Evolutionary conservation across 495 filamentous ascomycete species (phyloP).

Genomic region (Aspergillus cavernicola): DNA sequence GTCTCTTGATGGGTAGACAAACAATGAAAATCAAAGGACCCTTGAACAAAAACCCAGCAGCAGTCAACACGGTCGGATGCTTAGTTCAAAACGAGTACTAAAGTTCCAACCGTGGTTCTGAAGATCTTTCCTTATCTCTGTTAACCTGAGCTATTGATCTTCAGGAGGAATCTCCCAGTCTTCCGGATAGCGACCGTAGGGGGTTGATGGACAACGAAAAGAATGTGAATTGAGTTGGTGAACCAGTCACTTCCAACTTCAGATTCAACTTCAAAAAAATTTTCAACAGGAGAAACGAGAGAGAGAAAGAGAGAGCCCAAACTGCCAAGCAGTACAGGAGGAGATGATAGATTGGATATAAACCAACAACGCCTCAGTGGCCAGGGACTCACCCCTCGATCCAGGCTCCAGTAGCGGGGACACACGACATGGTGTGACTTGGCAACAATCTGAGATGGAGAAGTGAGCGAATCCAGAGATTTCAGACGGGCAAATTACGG

Average conservation of each 20-base stretch:
- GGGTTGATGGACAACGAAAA: constrained; percentile 36
- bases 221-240: constrained; percentile 32
- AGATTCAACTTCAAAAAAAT: too few species aligned
- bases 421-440: constrained; percentile 6
- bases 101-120: neutral
- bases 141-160: constrained; percentile 4
- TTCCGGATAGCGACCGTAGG: constrained; percentile 6
- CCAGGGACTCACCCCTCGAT: neutral
- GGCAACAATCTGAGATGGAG: neutral
- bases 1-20: too few species aligned
- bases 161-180: neutral
- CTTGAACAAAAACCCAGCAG: neutral
- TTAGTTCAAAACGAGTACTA: neutral
- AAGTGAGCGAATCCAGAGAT: neutral
- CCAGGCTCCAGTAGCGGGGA: constrained; percentile 1
- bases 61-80: constrained; percentile 4
- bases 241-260: constrained; percentile 36
- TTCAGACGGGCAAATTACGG: neutral
- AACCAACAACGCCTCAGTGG: constrained; percentile 11
- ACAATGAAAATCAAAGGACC: neutral
- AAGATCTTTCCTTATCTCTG: neutral
- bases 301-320: neutral
- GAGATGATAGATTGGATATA: constrained; percentile 17
- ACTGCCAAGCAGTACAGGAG: constrained; percentile 16
- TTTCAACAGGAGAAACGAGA: constrained; percentile 4